Conservation (phyloP, 495 filamentous ascomycete species). For the Viridothelium virens region DNA sequence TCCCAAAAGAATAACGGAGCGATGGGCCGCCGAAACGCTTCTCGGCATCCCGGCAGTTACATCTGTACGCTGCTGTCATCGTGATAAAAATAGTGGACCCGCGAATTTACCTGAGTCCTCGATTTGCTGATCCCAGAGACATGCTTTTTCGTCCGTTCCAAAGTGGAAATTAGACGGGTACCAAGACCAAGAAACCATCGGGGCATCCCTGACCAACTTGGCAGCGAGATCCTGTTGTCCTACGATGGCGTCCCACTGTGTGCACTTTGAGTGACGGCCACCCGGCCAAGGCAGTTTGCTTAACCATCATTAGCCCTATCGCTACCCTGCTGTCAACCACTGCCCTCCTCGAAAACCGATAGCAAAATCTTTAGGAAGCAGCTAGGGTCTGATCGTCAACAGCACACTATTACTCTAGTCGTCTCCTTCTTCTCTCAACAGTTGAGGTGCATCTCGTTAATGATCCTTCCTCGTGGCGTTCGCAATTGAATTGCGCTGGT, state of each 20-base stretch:
- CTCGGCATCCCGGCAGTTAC: too few species aligned
- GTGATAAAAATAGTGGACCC: background rate
- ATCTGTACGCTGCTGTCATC: too few species aligned
- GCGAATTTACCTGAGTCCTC: background rate
- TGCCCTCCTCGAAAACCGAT: background rate
- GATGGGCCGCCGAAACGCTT: too few species aligned
- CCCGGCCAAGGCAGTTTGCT: background rate
- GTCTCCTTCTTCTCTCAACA: background rate
- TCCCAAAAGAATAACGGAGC: too few species aligned
- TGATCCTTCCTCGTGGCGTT: background rate
- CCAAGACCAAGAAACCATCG: background rate
- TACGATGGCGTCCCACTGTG: background rate
- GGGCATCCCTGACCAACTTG: background rate
- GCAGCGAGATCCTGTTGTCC: background rate
- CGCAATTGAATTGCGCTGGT: background rate
- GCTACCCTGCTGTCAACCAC: background rate
- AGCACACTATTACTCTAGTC: background rate
- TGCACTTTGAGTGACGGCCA: background rate
- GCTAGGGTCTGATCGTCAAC: background rate
- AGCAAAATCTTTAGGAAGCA: background rate
- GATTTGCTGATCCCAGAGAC: background rate
- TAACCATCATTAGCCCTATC: background rate
- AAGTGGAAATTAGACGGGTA: background rate
- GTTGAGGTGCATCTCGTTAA: background rate
- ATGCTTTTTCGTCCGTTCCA: constrained; percentile 1